Evolutionary conservation across 2,329 filamentous ascomycete genomes (phyloP).

Genomic region (Coniochaeta sp.): DNA sequence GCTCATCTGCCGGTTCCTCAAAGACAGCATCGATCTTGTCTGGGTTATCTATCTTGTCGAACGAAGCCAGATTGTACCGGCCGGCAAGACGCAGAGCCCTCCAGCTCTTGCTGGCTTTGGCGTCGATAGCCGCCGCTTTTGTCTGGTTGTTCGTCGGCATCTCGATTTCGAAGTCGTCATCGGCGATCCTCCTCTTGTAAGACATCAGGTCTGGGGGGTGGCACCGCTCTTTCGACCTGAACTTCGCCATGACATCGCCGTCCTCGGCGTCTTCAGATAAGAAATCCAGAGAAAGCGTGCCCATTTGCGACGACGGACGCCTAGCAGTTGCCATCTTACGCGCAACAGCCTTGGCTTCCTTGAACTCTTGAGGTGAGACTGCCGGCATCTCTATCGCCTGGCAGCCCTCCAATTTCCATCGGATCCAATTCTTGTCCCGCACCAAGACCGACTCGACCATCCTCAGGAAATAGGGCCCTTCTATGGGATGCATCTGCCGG

Average conservation of each 20-base stretch:
- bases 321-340: slow-evolving; percentile 63
- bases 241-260: slow-evolving; percentile 54
- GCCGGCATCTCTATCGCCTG: slow-evolving; percentile 74
- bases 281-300: slow-evolving; percentile 71
- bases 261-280: slow-evolving; percentile 59
- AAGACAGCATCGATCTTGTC: slow-evolving; percentile 60
- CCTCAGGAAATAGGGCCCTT: slow-evolving; percentile 89
- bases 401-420: slow-evolving; percentile 95
- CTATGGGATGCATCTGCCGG: slow-evolving; percentile 65
- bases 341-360: slow-evolving; percentile 60
- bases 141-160: slow-evolving; percentile 63
- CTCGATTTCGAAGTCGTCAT: slow-evolving; percentile 79
- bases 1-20: slow-evolving; percentile 25
- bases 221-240: slow-evolving; percentile 61
- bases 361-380: slow-evolving; percentile 61
- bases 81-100: slow-evolving; percentile 76
- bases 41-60: slow-evolving; percentile 83
- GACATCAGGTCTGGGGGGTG: slow-evolving; percentile 61
- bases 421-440: slow-evolving; percentile 96
- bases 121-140: slow-evolving; percentile 50
- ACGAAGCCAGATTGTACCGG: slow-evolving; percentile 63
- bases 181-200: slow-evolving; percentile 67
- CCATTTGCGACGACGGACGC: slow-evolving; percentile 60
- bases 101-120: slow-evolving; percentile 87
- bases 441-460: slow-evolving; percentile 96